phyloP scores from a whole-genome alignment of 2,329 filamentous ascomycete genomes.

The Lomentospora prolificans region DNA sequence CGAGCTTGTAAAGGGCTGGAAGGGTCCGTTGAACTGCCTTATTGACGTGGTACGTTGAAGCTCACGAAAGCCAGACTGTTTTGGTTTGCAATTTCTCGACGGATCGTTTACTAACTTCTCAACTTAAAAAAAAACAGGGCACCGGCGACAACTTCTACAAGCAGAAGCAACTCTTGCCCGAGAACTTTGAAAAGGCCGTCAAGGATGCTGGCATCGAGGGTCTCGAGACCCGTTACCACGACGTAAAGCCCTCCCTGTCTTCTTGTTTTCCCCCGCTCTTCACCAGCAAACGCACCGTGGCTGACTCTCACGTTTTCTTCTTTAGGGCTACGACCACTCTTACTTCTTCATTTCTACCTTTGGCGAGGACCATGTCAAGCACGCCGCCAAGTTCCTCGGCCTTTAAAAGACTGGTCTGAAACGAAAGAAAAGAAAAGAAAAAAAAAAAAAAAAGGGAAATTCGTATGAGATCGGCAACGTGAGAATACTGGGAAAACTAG shows the following conservation, averaged over 20 bases:
- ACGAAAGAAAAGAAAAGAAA: no score
- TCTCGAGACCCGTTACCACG: constrained; percentile 72
- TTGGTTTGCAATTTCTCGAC: no score
- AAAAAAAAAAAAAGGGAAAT: not conserved
- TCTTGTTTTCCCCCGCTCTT: not conserved
- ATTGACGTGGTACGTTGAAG: constrained; percentile 75
- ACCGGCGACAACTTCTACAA: constrained; percentile 97
- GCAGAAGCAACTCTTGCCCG: constrained; percentile 80
- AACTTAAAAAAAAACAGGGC: constrained; percentile 40
- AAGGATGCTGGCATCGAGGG: constrained; percentile 65
- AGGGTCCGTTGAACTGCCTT: constrained; percentile 61
- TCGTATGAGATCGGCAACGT: not conserved
- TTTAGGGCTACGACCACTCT: constrained; percentile 82
- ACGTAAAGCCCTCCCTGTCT: constrained; percentile 33
- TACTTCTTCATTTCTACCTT: constrained; percentile 96
- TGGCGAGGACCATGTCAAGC: constrained; percentile 79
- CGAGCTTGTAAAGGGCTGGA: constrained; percentile 72
- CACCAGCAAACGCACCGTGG: not conserved
- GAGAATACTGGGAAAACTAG: no score
- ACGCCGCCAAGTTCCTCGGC: constrained; percentile 74
- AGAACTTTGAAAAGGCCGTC: constrained; percentile 78
- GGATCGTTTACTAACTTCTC: not conserved
- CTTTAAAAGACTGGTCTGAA: constrained; percentile 15
- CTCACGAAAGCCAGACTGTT: no score
- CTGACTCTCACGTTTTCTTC: not conserved